phyloP scores from a whole-genome alignment of 1,139 yeast genomes.

The Debaryomyces psychrophilus region DNA sequence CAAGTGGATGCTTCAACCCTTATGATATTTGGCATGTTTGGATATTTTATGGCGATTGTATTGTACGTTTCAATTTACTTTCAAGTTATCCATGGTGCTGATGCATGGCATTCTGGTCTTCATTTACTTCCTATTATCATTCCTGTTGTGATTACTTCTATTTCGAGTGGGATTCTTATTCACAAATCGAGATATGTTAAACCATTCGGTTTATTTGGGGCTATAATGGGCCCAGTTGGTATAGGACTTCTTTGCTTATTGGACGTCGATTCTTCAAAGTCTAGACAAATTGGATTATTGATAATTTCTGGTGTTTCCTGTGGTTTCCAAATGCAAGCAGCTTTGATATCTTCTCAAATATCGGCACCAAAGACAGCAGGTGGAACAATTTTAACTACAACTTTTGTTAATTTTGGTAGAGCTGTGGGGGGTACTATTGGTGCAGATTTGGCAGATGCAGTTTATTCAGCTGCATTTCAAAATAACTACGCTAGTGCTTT shows the following conservation, averaged over 20 bases:
- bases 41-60: slow-evolving; percentile 29
- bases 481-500: slow-evolving; percentile 23
- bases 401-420: slow-evolving; percentile 35
- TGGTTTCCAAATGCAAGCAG: slow-evolving; percentile 33
- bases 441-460: slow-evolving; percentile 37
- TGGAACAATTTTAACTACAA: slow-evolving; percentile 38
- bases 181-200: slow-evolving; percentile 36
- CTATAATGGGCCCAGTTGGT: slow-evolving; percentile 35
- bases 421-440: slow-evolving; percentile 37
- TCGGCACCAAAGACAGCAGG: slow-evolving; percentile 37
- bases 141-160: slow-evolving; percentile 36
- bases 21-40: slow-evolving; percentile 25
- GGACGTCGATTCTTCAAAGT: slow-evolving; percentile 30
- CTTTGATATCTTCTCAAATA: slow-evolving; percentile 28
- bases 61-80: slow-evolving; percentile 40
- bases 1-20: slow-evolving; percentile 29
- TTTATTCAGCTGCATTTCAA: slow-evolving; percentile 34
- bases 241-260: slow-evolving; percentile 36
- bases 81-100: slow-evolving; percentile 37
- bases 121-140: slow-evolving; percentile 41
- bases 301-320: slow-evolving; percentile 34
- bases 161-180: slow-evolving; percentile 32
- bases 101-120: slow-evolving; percentile 44
- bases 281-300: slow-evolving; percentile 38
- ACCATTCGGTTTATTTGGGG: slow-evolving; percentile 31